These are phyloP conservation scores for Mortierella antarctica DNA, from an alignment of 192 early-diverging fungal species.

Conservation along the genomic window DNA sequence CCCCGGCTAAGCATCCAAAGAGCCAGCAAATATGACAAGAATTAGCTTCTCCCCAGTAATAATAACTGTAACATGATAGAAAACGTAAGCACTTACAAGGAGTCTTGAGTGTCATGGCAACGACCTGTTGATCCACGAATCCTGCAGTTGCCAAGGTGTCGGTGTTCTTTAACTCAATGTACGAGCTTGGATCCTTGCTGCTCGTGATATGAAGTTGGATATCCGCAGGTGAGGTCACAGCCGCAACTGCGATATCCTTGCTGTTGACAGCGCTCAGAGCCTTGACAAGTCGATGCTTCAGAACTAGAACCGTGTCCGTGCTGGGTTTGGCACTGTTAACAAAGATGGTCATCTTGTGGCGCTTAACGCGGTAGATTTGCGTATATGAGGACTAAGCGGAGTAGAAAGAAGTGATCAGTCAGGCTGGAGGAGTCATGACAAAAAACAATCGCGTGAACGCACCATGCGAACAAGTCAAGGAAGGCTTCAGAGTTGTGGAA, in stretches of 20 bases:
- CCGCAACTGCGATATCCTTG: conserved; percentile 5
- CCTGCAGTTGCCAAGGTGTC: conserved; percentile 27
- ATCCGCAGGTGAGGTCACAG: conserved; percentile 7
- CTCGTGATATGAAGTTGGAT: conserved; percentile 19
- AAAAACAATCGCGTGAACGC: too few relatives aligned
- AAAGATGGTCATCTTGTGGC: conserved; percentile 38
- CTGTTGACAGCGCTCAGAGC: conserved; percentile 21
- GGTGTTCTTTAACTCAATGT: conserved; percentile 15
- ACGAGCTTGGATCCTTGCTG: conserved; percentile 22
- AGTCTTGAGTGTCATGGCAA: conserved; percentile 38
- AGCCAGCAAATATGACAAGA: background rate
- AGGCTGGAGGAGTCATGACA: too few relatives aligned
- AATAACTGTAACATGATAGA: background rate
- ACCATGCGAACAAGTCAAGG: too few relatives aligned
- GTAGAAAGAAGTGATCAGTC: background rate
- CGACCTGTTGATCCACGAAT: conserved; percentile 41
- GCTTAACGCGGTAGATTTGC: conserved; percentile 48
- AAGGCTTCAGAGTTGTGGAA: too few relatives aligned
- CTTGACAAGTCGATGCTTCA: conserved; percentile 38
- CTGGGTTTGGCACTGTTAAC: conserved; percentile 35
- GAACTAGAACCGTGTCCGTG: conserved; percentile 17
- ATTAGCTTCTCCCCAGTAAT: background rate
- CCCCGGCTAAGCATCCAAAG: conserved; percentile 13
- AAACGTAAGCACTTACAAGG: conserved; percentile 10
- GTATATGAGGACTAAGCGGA: background rate